Base-by-base conservation (phyloP, 192 early-diverging fungal species). In the Backusella parvicylindrica region DNA sequence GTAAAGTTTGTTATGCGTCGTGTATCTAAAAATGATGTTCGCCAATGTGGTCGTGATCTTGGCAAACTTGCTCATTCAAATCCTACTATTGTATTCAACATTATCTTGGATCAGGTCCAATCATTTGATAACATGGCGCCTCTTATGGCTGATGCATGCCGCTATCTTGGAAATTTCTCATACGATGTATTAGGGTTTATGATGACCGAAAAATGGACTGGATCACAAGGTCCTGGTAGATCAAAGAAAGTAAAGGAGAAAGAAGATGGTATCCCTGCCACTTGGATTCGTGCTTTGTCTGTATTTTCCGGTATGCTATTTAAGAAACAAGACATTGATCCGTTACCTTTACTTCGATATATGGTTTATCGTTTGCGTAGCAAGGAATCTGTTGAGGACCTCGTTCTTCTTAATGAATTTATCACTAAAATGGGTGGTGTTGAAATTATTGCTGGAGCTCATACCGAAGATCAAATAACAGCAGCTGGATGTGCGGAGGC, bases 51-150 rank as follows among this genome's bases (percentile, higher is more conserved):
- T 12, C 83, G 93, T 26, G 85, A 86, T 74, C 86, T 95, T 64
- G 92, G 87, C 18, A 93, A 94, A 77, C 73, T 90, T 33, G 83
- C 88, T 5, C 93, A 95, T 75, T 86, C 88, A 3, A 95, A 95
- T 70, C 95, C 95, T 0, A 77, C 84, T 6, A 83, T 93, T 38
- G 90, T 92, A 0, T 95, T 93, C 78, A 76, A 82, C 0, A 84
- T 89, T 64, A 87, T 93, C 36, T 81, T 94, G 41, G 86, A 89
- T 30, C 89, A 87, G 41, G 78, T 95, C 2, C 87, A 93, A 76
- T 75, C 77, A 3, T 94, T 94, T 80, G 90, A 94, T 74, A 96
- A 95, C 73, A 77, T 93, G 84, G 92, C 91, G 11, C 78, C 84
- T 8, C 81, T 84, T 1, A 82, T 96, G 56, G 95, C 93, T 0